Conservation (phyloP, 2,329 filamentous ascomycete species). For the Fusarium succisae region DNA sequence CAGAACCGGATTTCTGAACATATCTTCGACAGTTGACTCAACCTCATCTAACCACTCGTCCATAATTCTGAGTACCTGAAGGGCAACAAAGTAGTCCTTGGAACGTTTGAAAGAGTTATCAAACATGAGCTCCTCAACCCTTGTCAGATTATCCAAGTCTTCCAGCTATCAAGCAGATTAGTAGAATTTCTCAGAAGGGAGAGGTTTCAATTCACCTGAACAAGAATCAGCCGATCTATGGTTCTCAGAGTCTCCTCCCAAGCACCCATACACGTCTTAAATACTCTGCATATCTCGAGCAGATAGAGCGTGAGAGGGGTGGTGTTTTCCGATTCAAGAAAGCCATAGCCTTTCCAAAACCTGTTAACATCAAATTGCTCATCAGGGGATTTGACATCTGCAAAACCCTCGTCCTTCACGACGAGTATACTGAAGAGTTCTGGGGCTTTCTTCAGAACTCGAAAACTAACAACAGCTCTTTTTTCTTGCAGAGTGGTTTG, state of each 20-base stretch:
- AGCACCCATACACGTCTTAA: neutral
- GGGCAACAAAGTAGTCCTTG: neutral
- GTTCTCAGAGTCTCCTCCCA: rapidly evolving
- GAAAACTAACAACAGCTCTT: neutral
- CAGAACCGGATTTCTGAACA: rapidly evolving
- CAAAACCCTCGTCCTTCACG: neutral
- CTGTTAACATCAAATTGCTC: rapidly evolving
- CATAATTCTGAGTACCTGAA: rapidly evolving
- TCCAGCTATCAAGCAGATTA: neutral
- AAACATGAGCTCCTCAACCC: neutral
- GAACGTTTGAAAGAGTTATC: neutral
- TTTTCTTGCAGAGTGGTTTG: no score
- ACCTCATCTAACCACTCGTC: neutral
- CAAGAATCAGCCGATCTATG: rapidly evolving
- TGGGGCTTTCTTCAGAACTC: neutral
- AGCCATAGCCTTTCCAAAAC: neutral
- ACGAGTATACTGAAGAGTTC: neutral
- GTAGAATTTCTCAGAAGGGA: rapidly evolving
- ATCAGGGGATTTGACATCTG: no score
- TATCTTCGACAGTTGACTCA: rapidly evolving
- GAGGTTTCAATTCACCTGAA: neutral
- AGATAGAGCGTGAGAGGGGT: no score
- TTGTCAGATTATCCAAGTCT: rapidly evolving
- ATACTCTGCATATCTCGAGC: neutral
- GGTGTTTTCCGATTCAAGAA: no score